Conservation (phyloP, 192 early-diverging fungal genomes). For the Neocallimastix lanati region DNA sequence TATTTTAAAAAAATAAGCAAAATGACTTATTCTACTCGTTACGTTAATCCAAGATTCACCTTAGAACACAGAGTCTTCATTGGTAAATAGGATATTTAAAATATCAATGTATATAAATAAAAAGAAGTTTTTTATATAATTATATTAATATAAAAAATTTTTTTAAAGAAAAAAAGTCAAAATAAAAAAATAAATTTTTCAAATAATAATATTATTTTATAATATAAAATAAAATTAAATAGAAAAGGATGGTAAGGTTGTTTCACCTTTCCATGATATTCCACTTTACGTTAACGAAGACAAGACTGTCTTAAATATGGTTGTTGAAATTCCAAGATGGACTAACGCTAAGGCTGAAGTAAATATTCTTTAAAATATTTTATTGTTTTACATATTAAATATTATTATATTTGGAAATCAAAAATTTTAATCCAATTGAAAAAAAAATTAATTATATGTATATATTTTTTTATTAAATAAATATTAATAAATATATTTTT, state of each 20-base stretch:
- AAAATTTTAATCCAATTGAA: not conserved
- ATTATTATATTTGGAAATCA: no score
- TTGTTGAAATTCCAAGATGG: constrained; percentile 97
- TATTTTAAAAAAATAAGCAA: not conserved
- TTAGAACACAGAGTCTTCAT: constrained; percentile 78
- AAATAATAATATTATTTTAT: no score
- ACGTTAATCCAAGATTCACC: constrained; percentile 15
- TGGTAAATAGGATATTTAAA: constrained; percentile 23
- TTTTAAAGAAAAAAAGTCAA: not conserved
- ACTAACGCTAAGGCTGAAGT: constrained; percentile 95
- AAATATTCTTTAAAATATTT: constrained; percentile 2
- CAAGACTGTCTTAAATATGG: constrained; percentile 89
- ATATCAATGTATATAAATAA: constrained; percentile 1
- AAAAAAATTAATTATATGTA: not conserved
- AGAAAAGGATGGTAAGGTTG: constrained; percentile 63
- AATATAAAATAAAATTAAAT: constrained; percentile 11
- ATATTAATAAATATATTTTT: no score
- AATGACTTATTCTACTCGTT: not conserved
- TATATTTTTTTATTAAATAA: not conserved
- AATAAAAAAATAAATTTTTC: not conserved
- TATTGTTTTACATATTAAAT: constrained; percentile 1
- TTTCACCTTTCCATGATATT: constrained; percentile 97
- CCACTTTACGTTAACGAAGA: constrained; percentile 81
- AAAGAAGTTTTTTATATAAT: constrained; percentile 12
- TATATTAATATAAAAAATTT: not conserved